These are phyloP conservation scores for Spergularia bocconei DNA, from an alignment of 148 eudicot genomes.

Conservation along the genomic window DNA sequence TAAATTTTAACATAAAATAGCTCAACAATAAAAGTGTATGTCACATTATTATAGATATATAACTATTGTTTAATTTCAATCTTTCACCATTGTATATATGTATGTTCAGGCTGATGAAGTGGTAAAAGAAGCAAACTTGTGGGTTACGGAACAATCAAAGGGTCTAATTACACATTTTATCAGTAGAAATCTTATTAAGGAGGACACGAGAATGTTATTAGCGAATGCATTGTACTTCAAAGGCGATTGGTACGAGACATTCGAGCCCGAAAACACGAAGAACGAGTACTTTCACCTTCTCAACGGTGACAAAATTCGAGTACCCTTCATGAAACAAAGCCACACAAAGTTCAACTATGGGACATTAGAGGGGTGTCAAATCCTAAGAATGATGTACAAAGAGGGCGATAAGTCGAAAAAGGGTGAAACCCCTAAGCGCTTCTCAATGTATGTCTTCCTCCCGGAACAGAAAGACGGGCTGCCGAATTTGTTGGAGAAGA, in stretches of 20 bases:
- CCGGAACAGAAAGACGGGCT: too few relatives aligned
- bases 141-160: conserved; percentile 6
- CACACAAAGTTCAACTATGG: not conserved
- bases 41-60: too few relatives aligned
- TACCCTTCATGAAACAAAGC: not conserved
- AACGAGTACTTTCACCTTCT: conserved; percentile 16
- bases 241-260: conserved; percentile 17
- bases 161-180: conserved; percentile 20
- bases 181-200: not conserved
- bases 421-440: too few relatives aligned
- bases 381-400: conserved; percentile 5
- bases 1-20: too few relatives aligned
- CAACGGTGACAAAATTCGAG: conserved; percentile 12
- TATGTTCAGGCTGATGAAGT: conserved; percentile 13
- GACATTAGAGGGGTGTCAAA: conserved; percentile 8
- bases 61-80: too few relatives aligned
- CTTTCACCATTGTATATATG: too few relatives aligned
- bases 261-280: not conserved
- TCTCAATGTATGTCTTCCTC: too few relatives aligned
- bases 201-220: not conserved
- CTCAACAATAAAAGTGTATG: too few relatives aligned
- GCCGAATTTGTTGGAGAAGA: too few relatives aligned
- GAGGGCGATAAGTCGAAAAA: too few relatives aligned
- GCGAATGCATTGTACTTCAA: conserved; percentile 28
- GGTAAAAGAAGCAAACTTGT: conserved; percentile 1